A percentile compares a stretch with the other conserved stretches of the same genome.
Evolutionary conservation across 345 rosid genomes (phyloP).

Genomic region (Crucihimalaya himalaica): DNA sequence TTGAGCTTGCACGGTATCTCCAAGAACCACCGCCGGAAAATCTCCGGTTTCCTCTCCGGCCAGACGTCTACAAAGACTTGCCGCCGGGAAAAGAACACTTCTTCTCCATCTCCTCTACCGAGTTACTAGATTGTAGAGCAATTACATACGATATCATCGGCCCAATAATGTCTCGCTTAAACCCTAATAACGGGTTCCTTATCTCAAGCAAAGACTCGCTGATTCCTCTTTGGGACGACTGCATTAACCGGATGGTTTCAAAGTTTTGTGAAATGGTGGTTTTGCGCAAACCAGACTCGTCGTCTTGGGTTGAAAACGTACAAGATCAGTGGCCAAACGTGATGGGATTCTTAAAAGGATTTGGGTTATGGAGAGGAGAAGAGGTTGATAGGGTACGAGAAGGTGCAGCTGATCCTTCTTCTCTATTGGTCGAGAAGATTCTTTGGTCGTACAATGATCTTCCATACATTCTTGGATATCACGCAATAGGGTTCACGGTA

Average conservation of each 20-base stretch:
- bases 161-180: conserved; percentile 54
- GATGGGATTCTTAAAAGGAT: conserved; percentile 69
- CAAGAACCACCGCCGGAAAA: conserved; percentile 93
- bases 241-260: conserved; percentile 72
- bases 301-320: conserved; percentile 31
- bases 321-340: conserved; percentile 95
- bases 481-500: conserved; percentile 72
- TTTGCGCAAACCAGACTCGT: conserved; percentile 56
- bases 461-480: conserved; percentile 84
- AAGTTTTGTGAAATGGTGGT: conserved; percentile 72
- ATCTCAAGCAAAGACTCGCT: conserved; percentile 76
- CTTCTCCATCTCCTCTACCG: conserved; percentile 64
- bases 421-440: conserved; percentile 69
- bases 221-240: conserved; percentile 88
- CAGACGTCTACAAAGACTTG: conserved; percentile 77
- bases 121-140: conserved; percentile 69
- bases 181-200: conserved; percentile 48
- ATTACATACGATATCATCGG: conserved; percentile 62
- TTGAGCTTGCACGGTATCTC: conserved; percentile 81
- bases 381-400: conserved; percentile 69
- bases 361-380: conserved; percentile 96
- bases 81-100: conserved; percentile 84
- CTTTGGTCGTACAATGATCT: conserved; percentile 86
- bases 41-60: conserved; percentile 73
- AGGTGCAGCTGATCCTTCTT: conserved; percentile 62